These are phyloP conservation scores for Elongisporangium prolatum DNA, from an alignment of 352 stramenopile species.

Conservation along the genomic window DNA sequence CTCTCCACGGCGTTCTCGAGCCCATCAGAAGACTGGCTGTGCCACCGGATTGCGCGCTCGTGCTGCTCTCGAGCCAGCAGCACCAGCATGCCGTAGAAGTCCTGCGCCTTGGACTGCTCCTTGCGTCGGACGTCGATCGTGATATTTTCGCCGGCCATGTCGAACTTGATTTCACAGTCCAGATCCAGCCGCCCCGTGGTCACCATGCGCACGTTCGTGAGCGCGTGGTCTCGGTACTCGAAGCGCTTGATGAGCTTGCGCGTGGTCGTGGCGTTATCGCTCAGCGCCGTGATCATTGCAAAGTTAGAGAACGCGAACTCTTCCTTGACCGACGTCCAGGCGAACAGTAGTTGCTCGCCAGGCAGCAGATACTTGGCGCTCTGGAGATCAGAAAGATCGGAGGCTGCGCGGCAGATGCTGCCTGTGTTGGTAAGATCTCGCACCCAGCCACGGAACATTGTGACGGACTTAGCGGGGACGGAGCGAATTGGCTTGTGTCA, in stretches of 20 bases:
- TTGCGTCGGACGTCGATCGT: constrained; percentile 53
- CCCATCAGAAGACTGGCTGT: constrained; percentile 19
- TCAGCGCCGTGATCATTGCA: constrained; percentile 33
- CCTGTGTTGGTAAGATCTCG: constrained; percentile 46
- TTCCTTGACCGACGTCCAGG: constrained; percentile 51
- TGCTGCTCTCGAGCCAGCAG: constrained; percentile 37
- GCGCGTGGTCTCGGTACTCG: constrained; percentile 30
- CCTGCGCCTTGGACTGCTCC: constrained; percentile 37
- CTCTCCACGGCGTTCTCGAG: constrained; percentile 25
- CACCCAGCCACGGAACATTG: constrained; percentile 42
- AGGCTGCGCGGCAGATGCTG: constrained; percentile 42
- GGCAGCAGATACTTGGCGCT: constrained; percentile 30
- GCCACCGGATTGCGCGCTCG: constrained; percentile 23
- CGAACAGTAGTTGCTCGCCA: constrained; percentile 40
- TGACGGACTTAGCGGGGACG: background rate
- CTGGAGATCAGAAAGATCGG: constrained; percentile 22
- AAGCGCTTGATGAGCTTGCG: constrained; percentile 33
- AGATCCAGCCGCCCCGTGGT: constrained; percentile 49
- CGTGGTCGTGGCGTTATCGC: constrained; percentile 38
- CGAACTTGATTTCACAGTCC: constrained; percentile 67
- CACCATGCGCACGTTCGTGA: constrained; percentile 38
- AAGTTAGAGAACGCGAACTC: constrained; percentile 65
- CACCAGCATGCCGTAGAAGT: constrained; percentile 47
- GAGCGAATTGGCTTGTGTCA: background rate
- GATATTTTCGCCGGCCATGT: constrained; percentile 27